Percentiles rank a stretch among this genome's conserved stretches.
These are phyloP conservation scores for Diospyros lotus DNA, from an alignment of 148 eudicot species.

Conservation along the genomic window DNA sequence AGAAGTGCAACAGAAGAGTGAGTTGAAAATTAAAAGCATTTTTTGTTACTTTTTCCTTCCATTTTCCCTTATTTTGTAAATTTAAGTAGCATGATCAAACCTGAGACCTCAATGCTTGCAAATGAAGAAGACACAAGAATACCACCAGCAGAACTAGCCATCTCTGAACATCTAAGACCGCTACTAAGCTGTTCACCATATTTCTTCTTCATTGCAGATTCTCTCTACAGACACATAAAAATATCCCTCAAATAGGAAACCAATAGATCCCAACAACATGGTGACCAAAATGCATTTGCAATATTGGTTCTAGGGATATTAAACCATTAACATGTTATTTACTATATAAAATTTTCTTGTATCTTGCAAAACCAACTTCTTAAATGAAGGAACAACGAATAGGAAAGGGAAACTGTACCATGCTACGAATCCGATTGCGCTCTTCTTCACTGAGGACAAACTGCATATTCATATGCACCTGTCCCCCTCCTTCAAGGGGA, in stretches of 20 bases:
- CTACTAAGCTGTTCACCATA: constrained; percentile 25
- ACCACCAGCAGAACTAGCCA: constrained; percentile 30
- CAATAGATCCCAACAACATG: neutral
- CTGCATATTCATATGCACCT: constrained; percentile 63
- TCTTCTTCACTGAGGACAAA: constrained; percentile 77
- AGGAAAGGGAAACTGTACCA: constrained; percentile 42
- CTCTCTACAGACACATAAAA: constrained; percentile 51
- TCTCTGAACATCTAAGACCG: constrained; percentile 28
- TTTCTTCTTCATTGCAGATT: constrained; percentile 45
- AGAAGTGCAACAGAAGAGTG: constrained; percentile 19
- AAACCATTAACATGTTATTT: neutral
- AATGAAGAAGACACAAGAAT: constrained; percentile 30
- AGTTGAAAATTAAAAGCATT: constrained; percentile 13
- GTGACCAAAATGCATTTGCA: neutral
- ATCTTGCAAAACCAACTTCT: neutral
- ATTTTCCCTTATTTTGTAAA: neutral
- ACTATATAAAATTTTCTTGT: neutral
- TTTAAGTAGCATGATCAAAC: constrained; percentile 24
- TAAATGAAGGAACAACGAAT: neutral
- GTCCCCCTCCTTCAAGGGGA: constrained; percentile 69
- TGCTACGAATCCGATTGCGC: constrained; percentile 48
- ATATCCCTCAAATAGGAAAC: neutral
- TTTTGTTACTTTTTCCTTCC: constrained; percentile 2
- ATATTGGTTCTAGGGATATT: neutral
- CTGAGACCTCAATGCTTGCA: constrained; percentile 31